phyloP scores from a whole-genome alignment of 2,329 filamentous ascomycete genomes.

The Cordyceps tenuipes region DNA sequence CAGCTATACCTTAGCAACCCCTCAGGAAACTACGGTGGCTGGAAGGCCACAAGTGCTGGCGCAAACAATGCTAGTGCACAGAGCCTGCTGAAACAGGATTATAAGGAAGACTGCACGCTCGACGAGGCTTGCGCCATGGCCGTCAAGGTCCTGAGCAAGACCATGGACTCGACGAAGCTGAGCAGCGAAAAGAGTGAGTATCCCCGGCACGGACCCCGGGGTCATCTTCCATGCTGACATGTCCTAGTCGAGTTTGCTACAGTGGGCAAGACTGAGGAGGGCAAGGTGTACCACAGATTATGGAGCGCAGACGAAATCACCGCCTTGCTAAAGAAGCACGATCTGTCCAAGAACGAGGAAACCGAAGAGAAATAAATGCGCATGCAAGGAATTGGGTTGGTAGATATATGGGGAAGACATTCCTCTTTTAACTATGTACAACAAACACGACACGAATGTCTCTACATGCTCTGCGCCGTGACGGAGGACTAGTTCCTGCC shows the following conservation, averaged over 20 bases:
- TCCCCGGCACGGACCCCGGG: neutral
- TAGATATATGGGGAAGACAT: slow-evolving; percentile 4
- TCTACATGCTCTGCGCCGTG: neutral
- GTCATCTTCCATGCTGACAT: slow-evolving; percentile 10
- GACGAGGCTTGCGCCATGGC: slow-evolving; percentile 96
- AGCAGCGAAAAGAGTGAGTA: slow-evolving; percentile 95
- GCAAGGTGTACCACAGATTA: slow-evolving; percentile 95
- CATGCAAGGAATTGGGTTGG: slow-evolving; percentile 3
- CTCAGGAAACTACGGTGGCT: slow-evolving; percentile 96
- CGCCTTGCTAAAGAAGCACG: slow-evolving; percentile 87
- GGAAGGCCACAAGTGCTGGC: slow-evolving; percentile 97
- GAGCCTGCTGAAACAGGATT: slow-evolving; percentile 96
- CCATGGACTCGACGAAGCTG: slow-evolving; percentile 98
- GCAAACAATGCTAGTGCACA: slow-evolving; percentile 98
- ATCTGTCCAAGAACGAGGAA: slow-evolving; percentile 78
- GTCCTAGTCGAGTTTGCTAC: slow-evolving; percentile 89
- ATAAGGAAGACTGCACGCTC: slow-evolving; percentile 95
- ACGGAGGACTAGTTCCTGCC: neutral
- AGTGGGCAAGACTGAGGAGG: slow-evolving; percentile 87
- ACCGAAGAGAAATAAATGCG: slow-evolving; percentile 52
- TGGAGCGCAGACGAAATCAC: slow-evolving; percentile 98
- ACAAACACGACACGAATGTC: slow-evolving; percentile 10
- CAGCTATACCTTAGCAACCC: slow-evolving; percentile 99
- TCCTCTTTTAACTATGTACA: slow-evolving; percentile 10
- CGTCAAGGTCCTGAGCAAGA: slow-evolving; percentile 99